Percentiles rank a stretch among this genome's conserved stretches.
Conservation (phyloP, 371 early-diverging fungal species). For the Umbelopsis sp. region DNA sequence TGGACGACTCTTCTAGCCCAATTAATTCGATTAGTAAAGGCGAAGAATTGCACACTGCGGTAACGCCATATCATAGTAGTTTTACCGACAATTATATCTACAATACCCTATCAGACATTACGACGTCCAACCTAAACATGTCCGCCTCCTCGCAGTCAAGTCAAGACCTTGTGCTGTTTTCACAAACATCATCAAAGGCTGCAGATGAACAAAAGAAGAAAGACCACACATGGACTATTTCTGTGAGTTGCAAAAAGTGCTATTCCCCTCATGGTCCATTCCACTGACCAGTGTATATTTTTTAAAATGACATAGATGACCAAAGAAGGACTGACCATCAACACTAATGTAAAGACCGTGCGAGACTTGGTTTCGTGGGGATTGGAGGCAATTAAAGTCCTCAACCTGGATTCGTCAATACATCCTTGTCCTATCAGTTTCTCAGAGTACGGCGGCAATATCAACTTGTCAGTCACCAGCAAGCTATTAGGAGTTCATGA, state of each 20-base stretch:
- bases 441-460: background rate
- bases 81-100: background rate
- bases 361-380: conserved; percentile 3
- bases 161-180: background rate
- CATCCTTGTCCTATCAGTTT: background rate
- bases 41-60: too few species aligned
- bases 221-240: background rate
- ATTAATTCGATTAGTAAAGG: background rate
- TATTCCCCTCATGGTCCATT: background rate
- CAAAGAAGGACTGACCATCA: conserved; percentile 9
- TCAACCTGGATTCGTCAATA: background rate
- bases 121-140: too few species aligned
- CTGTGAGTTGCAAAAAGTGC: background rate
- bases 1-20: background rate
- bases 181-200: background rate
- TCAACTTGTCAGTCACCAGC: background rate
- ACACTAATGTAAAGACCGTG: background rate
- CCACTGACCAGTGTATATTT: background rate
- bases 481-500: background rate
- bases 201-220: background rate
- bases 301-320: background rate
- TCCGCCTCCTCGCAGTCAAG: background rate
- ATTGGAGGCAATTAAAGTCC: background rate
- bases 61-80: background rate
- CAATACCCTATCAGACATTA: background rate